Evolutionary conservation across 768 basidiomycete genomes (phyloP), one percentile per base, ranked within the genome.

Genomic region (Pleurotus citrinopileatus): DNA sequence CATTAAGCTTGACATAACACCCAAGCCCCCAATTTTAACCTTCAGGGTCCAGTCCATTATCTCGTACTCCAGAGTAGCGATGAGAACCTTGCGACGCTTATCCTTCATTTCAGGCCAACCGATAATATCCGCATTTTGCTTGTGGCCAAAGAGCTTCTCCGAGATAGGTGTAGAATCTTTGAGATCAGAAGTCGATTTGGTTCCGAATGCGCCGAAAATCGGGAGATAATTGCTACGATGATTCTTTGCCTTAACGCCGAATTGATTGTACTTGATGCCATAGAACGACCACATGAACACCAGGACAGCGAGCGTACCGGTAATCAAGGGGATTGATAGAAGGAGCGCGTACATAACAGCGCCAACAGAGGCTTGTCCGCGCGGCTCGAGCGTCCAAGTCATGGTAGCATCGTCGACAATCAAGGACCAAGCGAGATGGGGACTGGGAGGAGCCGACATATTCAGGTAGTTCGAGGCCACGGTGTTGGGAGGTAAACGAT

Each of bases 1-100:
- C 94, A 97, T 97, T 29, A 97, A 76, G 69, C 87, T 87, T 2
- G 94, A 96, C 94, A 97, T 97, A 73, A 96, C 94, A 77, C 94
- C 94, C 17, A 97, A 79, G 70, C 94, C 94, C 73, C 94, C 94
- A 59, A 96, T 96, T 78, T 96, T 96, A 76, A 97, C 94, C 71
- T 97, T 97, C 57, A 95, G 71, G 71, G 95, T 95, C 94, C 94
- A 97, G 65, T 96, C 94, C 63, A 97, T 85, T 65, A 97, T 90
- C 68, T 97, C 94, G 70, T 97, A 97, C 70, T 97, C 94, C 47
- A 97, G 78, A 0, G 94, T 96, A 15, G 94, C 75, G 57, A 97
- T 97, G 42, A 97, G 79, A 23, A 95, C 92, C 68, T 89, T 92
- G 66, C 94, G 80, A 44, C 94, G 84, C 70, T 96, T 97, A 63